Conservation (phyloP, 192 early-diverging fungal species). For the Podila horticola region DNA sequence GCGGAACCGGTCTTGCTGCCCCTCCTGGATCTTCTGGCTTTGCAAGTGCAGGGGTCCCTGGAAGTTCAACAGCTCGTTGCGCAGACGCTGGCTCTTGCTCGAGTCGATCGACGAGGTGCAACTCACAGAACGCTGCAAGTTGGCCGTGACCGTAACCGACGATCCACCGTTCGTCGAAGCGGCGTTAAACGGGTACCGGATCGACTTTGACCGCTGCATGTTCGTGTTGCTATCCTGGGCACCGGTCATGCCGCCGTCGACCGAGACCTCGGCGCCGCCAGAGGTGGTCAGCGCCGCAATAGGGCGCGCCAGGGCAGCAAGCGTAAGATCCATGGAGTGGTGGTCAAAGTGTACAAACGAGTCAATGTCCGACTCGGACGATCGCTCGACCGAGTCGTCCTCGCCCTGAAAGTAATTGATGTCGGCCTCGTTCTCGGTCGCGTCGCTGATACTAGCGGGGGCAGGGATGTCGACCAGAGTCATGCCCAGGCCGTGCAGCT, state of each 20-base stretch:
- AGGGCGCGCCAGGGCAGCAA: not conserved
- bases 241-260: not conserved
- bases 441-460: not conserved
- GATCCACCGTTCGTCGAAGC: not conserved
- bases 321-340: not conserved
- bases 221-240: not conserved
- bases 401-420: slow-evolving; percentile 8
- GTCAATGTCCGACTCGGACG: not conserved
- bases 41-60: not conserved
- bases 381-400: slow-evolving; percentile 8
- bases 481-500: not conserved
- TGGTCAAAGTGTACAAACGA: slow-evolving; percentile 2
- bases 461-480: not conserved
- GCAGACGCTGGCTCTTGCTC: not conserved
- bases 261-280: not conserved
- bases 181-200: not conserved
- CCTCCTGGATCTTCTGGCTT: not conserved
- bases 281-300: not conserved
- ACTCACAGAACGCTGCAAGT: not conserved
- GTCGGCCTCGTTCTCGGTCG: not conserved
- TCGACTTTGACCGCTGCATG: not conserved
- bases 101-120: not conserved
- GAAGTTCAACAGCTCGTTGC: not conserved
- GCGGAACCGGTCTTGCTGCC: not conserved
- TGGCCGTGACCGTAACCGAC: not conserved